Evolutionary conservation across 257 asterid species (phyloP), one percentile per base, ranked within the genome.

Genomic region (Buddleja alternifolia): DNA sequence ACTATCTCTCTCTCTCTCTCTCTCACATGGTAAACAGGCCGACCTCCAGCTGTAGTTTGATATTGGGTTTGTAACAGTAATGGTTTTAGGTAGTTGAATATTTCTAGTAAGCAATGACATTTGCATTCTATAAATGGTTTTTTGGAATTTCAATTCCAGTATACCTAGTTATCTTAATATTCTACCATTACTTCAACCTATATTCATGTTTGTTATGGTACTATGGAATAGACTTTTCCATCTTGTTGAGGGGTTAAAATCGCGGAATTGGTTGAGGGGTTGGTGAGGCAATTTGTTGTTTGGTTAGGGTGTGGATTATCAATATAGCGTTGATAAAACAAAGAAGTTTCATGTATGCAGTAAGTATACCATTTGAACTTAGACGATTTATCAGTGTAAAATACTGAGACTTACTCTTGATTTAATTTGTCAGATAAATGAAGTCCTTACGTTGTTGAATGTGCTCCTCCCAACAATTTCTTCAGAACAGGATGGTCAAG

Each of bases 391-490:
- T 77, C 25, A 19, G 14, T 61, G 17, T 17, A 41, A 63, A 34
- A 44, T 37, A 44, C 21, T 65, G 59, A 60, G 46, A 15, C 56
- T 69, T 53, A 41, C 20, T 69, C 54, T 21, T 68, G 36, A 67
- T 70, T 45, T 68, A 66, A 40, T 50, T 75, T 62, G 15, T 55
- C 78, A 93, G 99, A 86, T 90, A 47, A 80, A 77, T 62, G 95
- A 84, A 84, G 89, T 91, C 62, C 65, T 91, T 78, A 91, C 82
- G 85, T 73, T 91, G 82, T 77, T 89, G 85, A 87, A 89, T 75
- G 96, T 78, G 84, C 92, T 94, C 72, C 97, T 94, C 71, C 97
- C 96, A 52, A 72, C 80, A 25, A 70, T 78, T 25, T 51, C 76
- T 71, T 63, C 73, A 55, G 96, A 83, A 67, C 82, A 80, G 77